A percentile compares a stretch with the other conserved stretches of the same genome.
Conservation (phyloP, 176 grass and related monocot genomes). For the Ensete ventricosum region DNA sequence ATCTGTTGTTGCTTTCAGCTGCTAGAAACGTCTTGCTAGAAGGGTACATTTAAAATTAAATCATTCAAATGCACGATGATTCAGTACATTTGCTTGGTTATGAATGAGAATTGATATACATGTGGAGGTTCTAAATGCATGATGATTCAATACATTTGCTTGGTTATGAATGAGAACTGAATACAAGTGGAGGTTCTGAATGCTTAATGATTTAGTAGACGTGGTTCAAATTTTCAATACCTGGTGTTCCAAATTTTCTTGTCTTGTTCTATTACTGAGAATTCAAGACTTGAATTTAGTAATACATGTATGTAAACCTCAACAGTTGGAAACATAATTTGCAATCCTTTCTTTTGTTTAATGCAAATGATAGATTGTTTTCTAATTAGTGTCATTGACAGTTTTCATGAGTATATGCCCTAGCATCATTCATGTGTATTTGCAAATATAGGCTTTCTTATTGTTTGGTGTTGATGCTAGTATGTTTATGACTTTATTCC, state of each 20-base stretch:
- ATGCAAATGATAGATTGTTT: neutral
- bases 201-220: neutral
- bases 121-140: neutral
- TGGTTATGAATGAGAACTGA: neutral
- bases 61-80: no score
- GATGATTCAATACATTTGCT: neutral
- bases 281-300: neutral
- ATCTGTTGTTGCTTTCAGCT: no score
- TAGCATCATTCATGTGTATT: neutral
- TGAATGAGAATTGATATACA: neutral
- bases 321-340: neutral
- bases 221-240: neutral
- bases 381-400: neutral
- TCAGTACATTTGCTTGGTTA: neutral
- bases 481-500: neutral
- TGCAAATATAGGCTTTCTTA: neutral
- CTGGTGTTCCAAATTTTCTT: no score
- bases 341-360: neutral
- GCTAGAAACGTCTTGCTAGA: no score
- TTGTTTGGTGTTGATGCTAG: conserved; percentile 1
- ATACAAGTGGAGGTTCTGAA: no score
- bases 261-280: neutral
- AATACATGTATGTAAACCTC: neutral
- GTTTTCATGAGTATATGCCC: neutral
- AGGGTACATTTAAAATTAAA: no score